Base-by-base conservation (phyloP, 148 eudicot genomes). In the Diospyros lotus region DNA sequence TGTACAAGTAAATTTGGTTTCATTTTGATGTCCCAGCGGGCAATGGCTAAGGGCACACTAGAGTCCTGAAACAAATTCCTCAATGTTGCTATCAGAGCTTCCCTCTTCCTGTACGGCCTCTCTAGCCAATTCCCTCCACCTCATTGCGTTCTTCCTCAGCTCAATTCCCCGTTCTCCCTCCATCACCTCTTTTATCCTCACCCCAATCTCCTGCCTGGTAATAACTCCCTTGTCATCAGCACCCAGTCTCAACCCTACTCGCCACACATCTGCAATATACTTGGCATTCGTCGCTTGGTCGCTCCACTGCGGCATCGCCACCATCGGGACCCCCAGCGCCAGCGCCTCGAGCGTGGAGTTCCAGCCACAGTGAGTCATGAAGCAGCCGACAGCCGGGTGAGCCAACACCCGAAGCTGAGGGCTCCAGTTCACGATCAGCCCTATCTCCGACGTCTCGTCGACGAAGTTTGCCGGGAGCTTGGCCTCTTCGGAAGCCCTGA, bases 291-390 rank as follows among this genome's bases (percentile, higher is more conserved):
- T 79, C 0, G 80, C 67, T 66, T 87, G 87, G 62, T 87, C 88
- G 0, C 78, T 61, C 88, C 85, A 87, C 7, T 76, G 85, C 1
- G 88, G 87, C 78, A 83, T 66, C 9, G 78, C 85, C 74, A 84
- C 82, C 76, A 86, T 50, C 1, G 89, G 89, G 6, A 86, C 85
- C 15, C 89, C 89, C 12, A 78, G 60, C 28, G 83, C 76, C 68
- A 88, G 72, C 18, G 84, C 86, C 51, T 88, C 89, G 1, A 86
- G 51, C 0, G 88, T 82, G 46, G 89, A 88, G 77, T 88, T 88
- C 92, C 92, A 88, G 1, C 89, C 89, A 54, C 89, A 80, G 18
- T 88, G 92, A 18, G 85, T 80, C 46, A 84, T 8, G 53, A 86
- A 87, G 38, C 87, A 82, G 9, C 87, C 89, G 2, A 84, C 42